Conservation (phyloP, 805 yeast genomes). For the Candida koratica region DNA sequence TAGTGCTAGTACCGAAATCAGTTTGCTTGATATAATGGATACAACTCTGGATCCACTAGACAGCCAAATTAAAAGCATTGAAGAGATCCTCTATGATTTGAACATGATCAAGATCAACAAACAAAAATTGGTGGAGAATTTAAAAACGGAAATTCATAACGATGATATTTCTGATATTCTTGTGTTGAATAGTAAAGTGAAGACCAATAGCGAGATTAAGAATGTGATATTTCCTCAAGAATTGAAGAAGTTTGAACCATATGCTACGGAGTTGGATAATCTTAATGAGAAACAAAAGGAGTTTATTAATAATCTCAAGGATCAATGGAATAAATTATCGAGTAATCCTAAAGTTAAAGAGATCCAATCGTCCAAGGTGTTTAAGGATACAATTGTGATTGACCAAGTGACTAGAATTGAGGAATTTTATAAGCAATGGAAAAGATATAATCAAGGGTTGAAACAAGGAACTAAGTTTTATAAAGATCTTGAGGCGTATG, state of each 20-base stretch:
- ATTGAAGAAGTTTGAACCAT: constrained; percentile 69
- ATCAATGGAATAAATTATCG: constrained; percentile 28
- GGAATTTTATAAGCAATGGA: constrained; percentile 53
- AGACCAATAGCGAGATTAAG: constrained; percentile 53
- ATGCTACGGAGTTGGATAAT: constrained; percentile 60
- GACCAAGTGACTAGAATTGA: constrained; percentile 35
- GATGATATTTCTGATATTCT: constrained; percentile 83
- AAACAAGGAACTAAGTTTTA: constrained; percentile 65
- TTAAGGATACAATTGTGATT: constrained; percentile 30
- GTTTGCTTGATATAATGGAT: constrained; percentile 70
- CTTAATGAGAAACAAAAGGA: constrained; percentile 63
- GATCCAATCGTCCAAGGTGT: constrained; percentile 41
- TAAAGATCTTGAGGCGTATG: constrained; percentile 40
- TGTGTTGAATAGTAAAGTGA: constrained; percentile 57
- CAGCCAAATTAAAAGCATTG: constrained; percentile 46
- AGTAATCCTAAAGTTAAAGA: constrained; percentile 32
- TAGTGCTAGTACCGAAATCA: constrained; percentile 28
- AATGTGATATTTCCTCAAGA: constrained; percentile 61
- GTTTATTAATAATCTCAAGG: constrained; percentile 33
- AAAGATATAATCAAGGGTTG: constrained; percentile 53
- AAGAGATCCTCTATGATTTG: constrained; percentile 57
- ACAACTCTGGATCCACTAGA: constrained; percentile 18
- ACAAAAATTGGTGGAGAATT: constrained; percentile 51
- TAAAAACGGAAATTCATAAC: constrained; percentile 65
- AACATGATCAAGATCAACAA: constrained; percentile 64